phyloP scores from a whole-genome alignment of 2,329 filamentous ascomycete genomes.

The Chaetothyriales sp. region DNA sequence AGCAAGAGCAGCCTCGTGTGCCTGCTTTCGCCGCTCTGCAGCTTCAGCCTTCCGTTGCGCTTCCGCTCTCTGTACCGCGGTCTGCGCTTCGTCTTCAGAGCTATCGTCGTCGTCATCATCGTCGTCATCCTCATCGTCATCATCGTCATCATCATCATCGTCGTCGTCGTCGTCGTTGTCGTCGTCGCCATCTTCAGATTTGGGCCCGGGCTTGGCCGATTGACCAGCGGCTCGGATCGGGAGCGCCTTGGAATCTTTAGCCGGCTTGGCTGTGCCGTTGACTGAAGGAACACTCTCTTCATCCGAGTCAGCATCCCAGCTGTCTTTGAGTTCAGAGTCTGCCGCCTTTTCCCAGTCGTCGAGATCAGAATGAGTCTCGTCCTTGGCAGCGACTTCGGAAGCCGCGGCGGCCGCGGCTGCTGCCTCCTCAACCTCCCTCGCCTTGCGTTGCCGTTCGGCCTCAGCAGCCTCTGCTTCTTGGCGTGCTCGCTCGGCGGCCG shows the following conservation, averaged over 20 bases:
- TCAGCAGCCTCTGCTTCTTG: constrained; percentile 37
- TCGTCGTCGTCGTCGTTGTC: constrained; percentile 35
- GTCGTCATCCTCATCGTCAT: constrained; percentile 29
- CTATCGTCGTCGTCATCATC: constrained; percentile 51
- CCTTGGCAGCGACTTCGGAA: constrained; percentile 45
- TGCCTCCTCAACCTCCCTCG: constrained; percentile 61
- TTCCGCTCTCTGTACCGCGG: constrained; percentile 56
- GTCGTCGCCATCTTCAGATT: constrained; percentile 30
- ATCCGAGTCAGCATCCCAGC: constrained; percentile 80
- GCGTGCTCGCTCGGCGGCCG: constrained; percentile 34
- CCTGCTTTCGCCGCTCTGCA: constrained; percentile 73
- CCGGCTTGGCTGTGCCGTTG: constrained; percentile 4
- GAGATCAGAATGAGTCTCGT: constrained; percentile 42
- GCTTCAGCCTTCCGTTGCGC: constrained; percentile 75
- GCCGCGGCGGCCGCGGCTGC: constrained; percentile 68
- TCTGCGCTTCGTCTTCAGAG: constrained; percentile 51
- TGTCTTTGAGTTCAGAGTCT: constrained; percentile 73
- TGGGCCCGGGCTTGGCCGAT: background rate
- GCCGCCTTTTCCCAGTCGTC: constrained; percentile 82
- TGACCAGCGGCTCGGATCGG: background rate
- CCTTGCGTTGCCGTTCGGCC: constrained; percentile 42
- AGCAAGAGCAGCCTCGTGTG: constrained; percentile 80
- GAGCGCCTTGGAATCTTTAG: constrained; percentile 5
- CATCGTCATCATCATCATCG: constrained; percentile 50
- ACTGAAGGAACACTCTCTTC: constrained; percentile 27